Conservation (phyloP, 2,329 filamentous ascomycete species). For the Hymenoscyphus linearis region DNA sequence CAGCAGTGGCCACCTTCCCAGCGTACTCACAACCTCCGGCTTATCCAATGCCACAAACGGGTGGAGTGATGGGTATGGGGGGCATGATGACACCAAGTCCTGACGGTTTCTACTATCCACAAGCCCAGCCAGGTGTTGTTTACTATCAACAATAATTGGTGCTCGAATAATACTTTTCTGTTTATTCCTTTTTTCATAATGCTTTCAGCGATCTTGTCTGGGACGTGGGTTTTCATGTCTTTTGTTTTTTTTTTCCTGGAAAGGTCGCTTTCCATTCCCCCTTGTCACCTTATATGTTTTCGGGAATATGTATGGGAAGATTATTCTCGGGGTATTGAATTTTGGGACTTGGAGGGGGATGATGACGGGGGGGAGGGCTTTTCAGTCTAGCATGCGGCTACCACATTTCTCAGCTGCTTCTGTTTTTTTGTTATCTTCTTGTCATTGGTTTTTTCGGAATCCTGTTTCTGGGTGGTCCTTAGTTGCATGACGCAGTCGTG, state of each 20-base stretch:
- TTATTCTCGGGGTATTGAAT: conserved; percentile 15
- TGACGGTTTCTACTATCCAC: conserved; percentile 67
- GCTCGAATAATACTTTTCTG: background rate
- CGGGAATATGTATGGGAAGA: background rate
- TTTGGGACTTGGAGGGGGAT: conserved; percentile 9
- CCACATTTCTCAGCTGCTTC: conserved; percentile 21
- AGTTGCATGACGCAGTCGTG: conserved; percentile 20
- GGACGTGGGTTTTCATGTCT: conserved; percentile 26
- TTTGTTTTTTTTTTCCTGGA: conserved; percentile 27
- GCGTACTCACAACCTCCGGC: conserved; percentile 45
- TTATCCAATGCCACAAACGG: conserved; percentile 48
- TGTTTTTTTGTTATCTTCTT: conserved; percentile 15
- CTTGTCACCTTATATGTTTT: background rate
- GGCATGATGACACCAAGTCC: conserved; percentile 71
- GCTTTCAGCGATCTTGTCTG: conserved; percentile 28
- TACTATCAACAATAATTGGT: conserved; percentile 55
- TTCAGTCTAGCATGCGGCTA: conserved; percentile 15
- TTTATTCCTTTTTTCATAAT: conserved; percentile 25
- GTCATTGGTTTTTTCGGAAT: conserved; percentile 8
- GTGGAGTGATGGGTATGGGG: conserved; percentile 63
- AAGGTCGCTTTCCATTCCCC: conserved; percentile 20
- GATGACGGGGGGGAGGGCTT: background rate
- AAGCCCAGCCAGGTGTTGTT: conserved; percentile 47
- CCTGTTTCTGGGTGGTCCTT: background rate
- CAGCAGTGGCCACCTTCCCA: conserved; percentile 36